Conservation (phyloP, 2,329 filamentous ascomycete genomes). For the Fusarium coffeatum region DNA sequence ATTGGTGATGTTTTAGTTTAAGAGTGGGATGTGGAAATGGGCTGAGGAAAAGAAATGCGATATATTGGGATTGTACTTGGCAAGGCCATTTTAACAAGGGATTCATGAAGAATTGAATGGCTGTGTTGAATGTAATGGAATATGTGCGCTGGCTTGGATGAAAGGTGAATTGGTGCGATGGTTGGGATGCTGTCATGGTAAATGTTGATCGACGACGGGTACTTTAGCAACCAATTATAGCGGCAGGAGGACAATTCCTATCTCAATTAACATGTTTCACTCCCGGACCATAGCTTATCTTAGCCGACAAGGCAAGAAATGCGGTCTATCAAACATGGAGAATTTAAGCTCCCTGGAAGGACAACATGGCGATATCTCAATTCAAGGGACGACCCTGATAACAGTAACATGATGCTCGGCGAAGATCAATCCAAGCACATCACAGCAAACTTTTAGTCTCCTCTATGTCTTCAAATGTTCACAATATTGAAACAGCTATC, state of each 20-base stretch:
- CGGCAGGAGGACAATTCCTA: not conserved
- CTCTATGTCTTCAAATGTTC: not conserved
- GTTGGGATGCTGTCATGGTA: not conserved
- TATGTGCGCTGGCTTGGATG: not conserved
- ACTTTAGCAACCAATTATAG: not conserved
- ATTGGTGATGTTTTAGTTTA: slow-evolving; percentile 28
- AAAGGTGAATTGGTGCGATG: not conserved
- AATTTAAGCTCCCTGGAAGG: not conserved
- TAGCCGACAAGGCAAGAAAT: not conserved
- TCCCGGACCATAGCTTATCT: not conserved
- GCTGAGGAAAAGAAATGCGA: slow-evolving; percentile 25
- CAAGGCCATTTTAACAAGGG: not conserved
- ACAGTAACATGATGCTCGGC: not conserved
- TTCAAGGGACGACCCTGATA: not conserved
- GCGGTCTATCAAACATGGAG: not conserved
- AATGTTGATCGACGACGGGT: too few species aligned
- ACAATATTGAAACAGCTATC: not conserved
- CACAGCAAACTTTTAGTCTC: too few species aligned
- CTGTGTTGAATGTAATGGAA: too few species aligned
- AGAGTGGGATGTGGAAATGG: not conserved
- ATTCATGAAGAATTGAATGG: too few species aligned
- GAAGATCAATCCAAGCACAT: too few species aligned
- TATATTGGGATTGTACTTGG: slow-evolving; percentile 1
- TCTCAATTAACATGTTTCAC: not conserved
- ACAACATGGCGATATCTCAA: not conserved